These are phyloP conservation scores for Papiliotrema nemorosa DNA, from an alignment of 1,284 basidiomycete genomes.

Conservation along the genomic window DNA sequence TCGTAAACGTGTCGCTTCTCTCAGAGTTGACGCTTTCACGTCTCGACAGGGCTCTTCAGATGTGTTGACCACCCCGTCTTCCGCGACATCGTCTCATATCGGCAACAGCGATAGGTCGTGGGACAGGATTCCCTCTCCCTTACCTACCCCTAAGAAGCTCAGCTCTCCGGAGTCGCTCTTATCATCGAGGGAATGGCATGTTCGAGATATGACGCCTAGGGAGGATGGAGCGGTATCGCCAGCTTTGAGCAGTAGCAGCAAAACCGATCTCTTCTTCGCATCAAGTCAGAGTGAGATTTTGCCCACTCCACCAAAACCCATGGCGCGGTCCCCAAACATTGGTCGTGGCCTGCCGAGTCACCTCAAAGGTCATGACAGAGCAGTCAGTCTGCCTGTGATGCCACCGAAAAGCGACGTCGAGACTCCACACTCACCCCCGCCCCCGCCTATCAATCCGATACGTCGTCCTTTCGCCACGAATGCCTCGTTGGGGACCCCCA, in stretches of 20 bases:
- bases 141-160: slow-evolving; percentile 14
- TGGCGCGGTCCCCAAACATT: slow-evolving; percentile 10
- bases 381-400: slow-evolving; percentile 9
- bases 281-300: slow-evolving; percentile 18
- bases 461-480: neutral
- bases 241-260: slow-evolving; percentile 32
- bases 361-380: slow-evolving; percentile 11
- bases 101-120: neutral
- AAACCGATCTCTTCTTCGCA: slow-evolving; percentile 44
- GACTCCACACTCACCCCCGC: neutral
- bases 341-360: slow-evolving; percentile 15
- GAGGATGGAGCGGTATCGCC: slow-evolving; percentile 24
- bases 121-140: slow-evolving; percentile 5
- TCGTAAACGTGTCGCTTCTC: neutral
- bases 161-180: neutral
- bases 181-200: neutral
- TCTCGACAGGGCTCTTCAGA: slow-evolving; percentile 3
- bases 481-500: neutral
- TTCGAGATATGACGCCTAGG: neutral
- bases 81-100: neutral
- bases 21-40: neutral
- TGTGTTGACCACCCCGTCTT: slow-evolving; percentile 1
- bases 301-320: slow-evolving; percentile 34
- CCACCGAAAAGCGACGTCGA: neutral
- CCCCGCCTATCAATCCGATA: slow-evolving; percentile 8